Base-by-base conservation (phyloP, 768 basidiomycete species). In the Cyclocybe aegerita region DNA sequence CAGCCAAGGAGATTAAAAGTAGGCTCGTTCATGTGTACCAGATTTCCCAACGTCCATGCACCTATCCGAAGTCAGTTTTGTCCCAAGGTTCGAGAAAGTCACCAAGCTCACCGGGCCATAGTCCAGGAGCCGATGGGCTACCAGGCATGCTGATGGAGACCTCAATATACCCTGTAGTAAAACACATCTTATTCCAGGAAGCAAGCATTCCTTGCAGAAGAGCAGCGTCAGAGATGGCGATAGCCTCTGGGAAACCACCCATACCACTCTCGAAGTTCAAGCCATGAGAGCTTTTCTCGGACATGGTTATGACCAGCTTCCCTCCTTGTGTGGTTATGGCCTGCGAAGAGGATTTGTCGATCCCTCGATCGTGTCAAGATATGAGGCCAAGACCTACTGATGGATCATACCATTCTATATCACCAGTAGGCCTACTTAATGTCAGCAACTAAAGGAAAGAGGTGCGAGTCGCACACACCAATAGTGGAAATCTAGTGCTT, bases 141-240 rank as follows among this genome's bases (percentile, higher is more conserved):
- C 90, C 91, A 12, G 91, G 90, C 57, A 92, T 64, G 63, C 87
- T 90, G 14, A 92, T 59, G n/a, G 76, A 80, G 2, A 87, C 82
- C 69, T 97, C 97, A 49, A 98, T 73, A 63, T 94, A 93, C 2
- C 92, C 93, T 0, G 92, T 93, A 11, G 85, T 95, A 70, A 94
- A 97, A 70, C 95, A 98, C 48, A 97, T 69, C 69, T 97, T 92
- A 70, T 97, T 96, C 94, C 95, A 97, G 9, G 85, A 80, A 57
- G 88, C 84, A 8, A 94, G 46, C 85, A 87, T 86, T 35, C 82
- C 83, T 79, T 50, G 34, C 42, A 14, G 44, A 16, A 39, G 17
- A 49, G 39, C 15, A 43, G 23, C 58, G 46, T 15, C 59, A 30
- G 54, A 42, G 17, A 31, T 39, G 67, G 50, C 75, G 29, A 23